These are phyloP conservation scores for Pseudopithomyces maydicus DNA, from an alignment of 2,329 filamentous ascomycete genomes.

Conservation along the genomic window DNA sequence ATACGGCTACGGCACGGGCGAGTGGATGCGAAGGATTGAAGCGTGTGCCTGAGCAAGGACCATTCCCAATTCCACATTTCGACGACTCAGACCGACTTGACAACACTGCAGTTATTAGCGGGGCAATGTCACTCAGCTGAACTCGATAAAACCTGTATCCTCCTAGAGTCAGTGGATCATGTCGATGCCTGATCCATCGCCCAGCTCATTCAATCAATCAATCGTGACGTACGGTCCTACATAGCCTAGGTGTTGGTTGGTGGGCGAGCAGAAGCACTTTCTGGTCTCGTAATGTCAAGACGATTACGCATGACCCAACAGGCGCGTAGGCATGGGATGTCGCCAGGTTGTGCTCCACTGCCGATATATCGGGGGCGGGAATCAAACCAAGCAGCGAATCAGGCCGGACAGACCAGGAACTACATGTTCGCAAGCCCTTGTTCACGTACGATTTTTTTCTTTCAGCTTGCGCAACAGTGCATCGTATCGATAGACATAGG, in stretches of 20 bases:
- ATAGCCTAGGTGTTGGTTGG: constrained; percentile 9
- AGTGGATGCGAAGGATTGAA: too few relatives aligned
- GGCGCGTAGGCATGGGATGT: constrained; percentile 30
- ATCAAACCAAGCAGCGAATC: constrained; percentile 15
- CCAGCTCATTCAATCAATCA: too few relatives aligned
- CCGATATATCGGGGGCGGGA: constrained; percentile 20
- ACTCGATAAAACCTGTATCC: too few relatives aligned
- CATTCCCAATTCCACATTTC: too few relatives aligned
- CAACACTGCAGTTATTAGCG: too few relatives aligned
- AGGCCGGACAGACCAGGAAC: constrained; percentile 13
- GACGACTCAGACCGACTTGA: too few relatives aligned
- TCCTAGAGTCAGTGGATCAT: too few relatives aligned
- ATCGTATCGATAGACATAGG: constrained; percentile 7
- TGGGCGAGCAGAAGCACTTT: constrained; percentile 16
- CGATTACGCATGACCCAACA: constrained; percentile 26
- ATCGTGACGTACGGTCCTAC: too few relatives aligned
- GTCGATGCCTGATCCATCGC: too few relatives aligned
- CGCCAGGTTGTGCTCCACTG: constrained; percentile 12
- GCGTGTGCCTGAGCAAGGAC: too few relatives aligned
- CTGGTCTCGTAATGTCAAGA: constrained; percentile 20
- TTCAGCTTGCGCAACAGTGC: constrained; percentile 7
- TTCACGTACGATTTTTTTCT: constrained; percentile 3
- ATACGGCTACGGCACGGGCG: too few relatives aligned
- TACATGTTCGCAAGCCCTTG: neutral
- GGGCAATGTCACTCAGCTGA: too few relatives aligned